Conservation (phyloP, 2,329 filamentous ascomycete genomes). For the Arthroderma sp. region DNA sequence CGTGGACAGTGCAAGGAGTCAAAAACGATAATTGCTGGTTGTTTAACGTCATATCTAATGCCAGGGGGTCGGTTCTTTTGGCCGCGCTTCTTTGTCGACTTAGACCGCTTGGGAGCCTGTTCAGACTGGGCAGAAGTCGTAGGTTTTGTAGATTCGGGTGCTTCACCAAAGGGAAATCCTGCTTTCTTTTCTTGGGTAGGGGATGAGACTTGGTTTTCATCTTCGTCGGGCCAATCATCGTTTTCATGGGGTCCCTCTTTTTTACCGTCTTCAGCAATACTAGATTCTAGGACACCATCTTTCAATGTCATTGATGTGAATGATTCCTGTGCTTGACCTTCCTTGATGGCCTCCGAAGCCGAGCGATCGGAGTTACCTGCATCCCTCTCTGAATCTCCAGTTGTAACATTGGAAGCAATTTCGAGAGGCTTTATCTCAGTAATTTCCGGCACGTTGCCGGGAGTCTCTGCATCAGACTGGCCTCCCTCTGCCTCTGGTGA, state of each 20-base stretch:
- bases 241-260: conserved; percentile 9
- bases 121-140: background rate
- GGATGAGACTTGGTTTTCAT: conserved; percentile 17
- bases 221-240: conserved; percentile 24
- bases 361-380: background rate
- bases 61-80: conserved; percentile 20
- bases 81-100: conserved; percentile 10
- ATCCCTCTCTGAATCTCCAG: background rate
- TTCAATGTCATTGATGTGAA: conserved; percentile 23
- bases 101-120: conserved; percentile 7
- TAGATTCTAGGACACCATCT: conserved; percentile 12
- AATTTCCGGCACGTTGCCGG: background rate
- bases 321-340: conserved; percentile 18
- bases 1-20: conserved; percentile 68
- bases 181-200: background rate
- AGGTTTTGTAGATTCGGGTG: background rate
- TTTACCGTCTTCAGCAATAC: conserved; percentile 2
- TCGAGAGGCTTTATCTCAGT: background rate
- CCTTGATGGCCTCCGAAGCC: conserved; percentile 13
- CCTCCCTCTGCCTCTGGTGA: background rate
- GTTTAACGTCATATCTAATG: conserved; percentile 38
- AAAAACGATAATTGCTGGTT: conserved; percentile 68
- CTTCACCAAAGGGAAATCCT: background rate
- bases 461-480: background rate
- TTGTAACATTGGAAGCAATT: background rate